Base-by-base conservation (phyloP, 106 monocot genomes). In the Triglochin maritima region DNA sequence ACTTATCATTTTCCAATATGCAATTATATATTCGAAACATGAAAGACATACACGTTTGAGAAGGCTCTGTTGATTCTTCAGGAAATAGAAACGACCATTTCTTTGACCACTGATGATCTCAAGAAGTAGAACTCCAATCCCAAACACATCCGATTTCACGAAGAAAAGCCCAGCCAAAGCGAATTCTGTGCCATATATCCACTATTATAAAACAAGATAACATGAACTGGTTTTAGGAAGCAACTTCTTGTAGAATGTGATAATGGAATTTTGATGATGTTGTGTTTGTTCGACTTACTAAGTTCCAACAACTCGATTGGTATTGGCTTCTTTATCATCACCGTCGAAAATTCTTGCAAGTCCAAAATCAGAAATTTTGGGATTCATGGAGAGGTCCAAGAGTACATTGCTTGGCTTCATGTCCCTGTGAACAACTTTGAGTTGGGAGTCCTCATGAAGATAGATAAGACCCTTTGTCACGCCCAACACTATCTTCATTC, bases 141-240 rank as follows among this genome's bases (percentile, higher is more conserved):
- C 80, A 57, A 74, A 86, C 2, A 80, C 85, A 45, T 85, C 85
- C 10, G 85, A 85, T 66, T 85, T 85, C 53, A 71, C 66, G 0
- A 81, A 85, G 73, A 79, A 85, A n/a, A 71, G 15, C 0, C 85
- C 85, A 47, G 70, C 70, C 52, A 70, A 62, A 5, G 77, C 86
- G 51, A 73, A 86, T 59, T 86, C 82, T n/a, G 86, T 13, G 86
- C 86, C 86, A 86, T 77, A 54, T 82, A 86, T 55, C 86, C 86
- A 53, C 86, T 86, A 79, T 59, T 53, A 0, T 9, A 12, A 41
- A 29, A 29, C 29, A 29, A 29, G 58, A 59, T 13, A 60, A 14
- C 7, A 52, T 8, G 29, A 29, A 29, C 29, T 29, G 29, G 29
- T 29, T 0, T 29, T 29, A 29, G 29, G 29, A 29, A 29, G 29